Evolutionary conservation across 495 filamentous ascomycete genomes (phyloP), one percentile per base, ranked within the genome.

Genomic region (Neurospora terricola): DNA sequence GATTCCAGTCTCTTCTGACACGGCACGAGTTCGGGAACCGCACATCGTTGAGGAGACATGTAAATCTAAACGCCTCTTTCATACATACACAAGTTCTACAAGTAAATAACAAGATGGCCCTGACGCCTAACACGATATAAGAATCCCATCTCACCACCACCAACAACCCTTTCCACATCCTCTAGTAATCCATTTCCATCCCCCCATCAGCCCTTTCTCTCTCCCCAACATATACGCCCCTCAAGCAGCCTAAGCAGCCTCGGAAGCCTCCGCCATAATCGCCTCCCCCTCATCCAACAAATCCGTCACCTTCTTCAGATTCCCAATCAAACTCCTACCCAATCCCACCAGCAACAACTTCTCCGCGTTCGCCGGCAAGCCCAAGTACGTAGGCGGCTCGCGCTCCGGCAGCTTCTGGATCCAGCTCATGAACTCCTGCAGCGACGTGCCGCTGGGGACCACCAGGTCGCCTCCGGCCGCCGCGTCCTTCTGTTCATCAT

Each of bases 321-420:
- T 94, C 74, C 86, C 86, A 75, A 98, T 91, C 89, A 97, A 89
- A 78, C 91, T 92, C 75, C 86, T 87, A 48, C 95, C 96, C 79
- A 97, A 91, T 16, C 93, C 94, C 40, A 98, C 93, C 59, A 99
- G 82, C 77, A 99, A 81, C 80, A 99, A 78, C 83, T 98, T 98
- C 88, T 99, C 96, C 69, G 96, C 96, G 79, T 98, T 97, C 30
- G 94, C 93, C 43, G 96, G 96, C 73, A 99, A 81, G 36, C 96
- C 96, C n/a, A 99, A 85, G 79, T 97, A 99, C 8, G 94, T 97
- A 1, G 96, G 96, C 62, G 96, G 96, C 79, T 99, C 96, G 77
- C 96, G 88, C 86, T 99, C 96, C 14, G 96, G 96, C 74, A 99
- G 83, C 48, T 87, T 87, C 76, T 97, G 91, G 68, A 98, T 95